A percentile compares a stretch with the other conserved stretches of the same genome.
Evolutionary conservation across 1,284 basidiomycete genomes (phyloP).

Genomic region (Ceratobasidium sp.): DNA sequence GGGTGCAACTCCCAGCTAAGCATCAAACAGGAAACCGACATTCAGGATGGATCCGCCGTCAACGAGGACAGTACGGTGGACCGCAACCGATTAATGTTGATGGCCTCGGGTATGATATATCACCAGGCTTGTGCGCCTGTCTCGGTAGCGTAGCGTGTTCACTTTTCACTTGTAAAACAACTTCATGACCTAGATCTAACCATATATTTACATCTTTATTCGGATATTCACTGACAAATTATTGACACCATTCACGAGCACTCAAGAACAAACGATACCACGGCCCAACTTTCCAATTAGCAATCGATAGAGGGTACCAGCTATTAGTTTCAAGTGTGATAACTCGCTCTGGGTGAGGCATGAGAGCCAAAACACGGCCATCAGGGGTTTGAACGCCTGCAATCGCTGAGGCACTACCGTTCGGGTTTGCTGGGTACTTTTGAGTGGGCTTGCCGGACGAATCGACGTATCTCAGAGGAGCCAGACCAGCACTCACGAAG

Average conservation of each 20-base stretch:
- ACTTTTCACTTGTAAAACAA: no score
- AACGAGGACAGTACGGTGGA: background rate
- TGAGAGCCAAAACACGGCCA: constrained; percentile 88
- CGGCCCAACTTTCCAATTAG: constrained; percentile 75
- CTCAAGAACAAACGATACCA: constrained; percentile 97
- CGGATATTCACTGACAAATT: constrained; percentile 10
- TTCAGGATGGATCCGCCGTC: background rate
- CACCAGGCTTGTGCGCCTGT: constrained; percentile 40
- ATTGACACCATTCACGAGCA: constrained; percentile 60
- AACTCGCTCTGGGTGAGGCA: constrained; percentile 94
- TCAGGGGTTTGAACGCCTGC: constrained; percentile 85
- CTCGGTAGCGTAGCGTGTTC: constrained; percentile 21
- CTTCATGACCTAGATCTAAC: constrained; percentile 37
- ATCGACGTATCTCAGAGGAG: constrained; percentile 81
- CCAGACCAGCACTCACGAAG: constrained; percentile 60
- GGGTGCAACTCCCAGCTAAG: constrained; percentile 17
- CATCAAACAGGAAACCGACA: background rate
- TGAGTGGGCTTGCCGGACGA: constrained; percentile 68
- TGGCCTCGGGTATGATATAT: constrained; percentile 42
- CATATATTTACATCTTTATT: constrained; percentile 27
- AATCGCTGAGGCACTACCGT: constrained; percentile 85
- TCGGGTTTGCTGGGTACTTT: constrained; percentile 91
- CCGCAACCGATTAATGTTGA: constrained; percentile 8
- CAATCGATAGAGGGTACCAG: constrained; percentile 73
- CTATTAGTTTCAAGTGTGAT: constrained; percentile 79